Evolutionary conservation across 257 asterid species (phyloP), one percentile per base, ranked within the genome.

Genomic region (Solanum neorickii): DNA sequence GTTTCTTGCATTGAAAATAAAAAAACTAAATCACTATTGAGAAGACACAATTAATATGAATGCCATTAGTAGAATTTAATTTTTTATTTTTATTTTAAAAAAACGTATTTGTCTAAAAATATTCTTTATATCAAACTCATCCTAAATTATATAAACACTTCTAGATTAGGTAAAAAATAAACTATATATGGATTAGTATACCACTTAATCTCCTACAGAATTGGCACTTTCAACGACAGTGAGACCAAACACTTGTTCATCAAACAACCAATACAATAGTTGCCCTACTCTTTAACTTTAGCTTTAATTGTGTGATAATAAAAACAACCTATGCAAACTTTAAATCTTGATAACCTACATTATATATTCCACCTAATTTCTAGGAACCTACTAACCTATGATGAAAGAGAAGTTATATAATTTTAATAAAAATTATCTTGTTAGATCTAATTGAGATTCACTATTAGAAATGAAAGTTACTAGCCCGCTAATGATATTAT

Each of bases 161-260:
- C 18, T 20, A 35, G 16, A 27, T 27, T 46, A 76, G 83, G 75
- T 62, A 12, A 49, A 16, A 52, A 16, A 44, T 35, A 85, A 21
- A 76, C 23, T 76, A 75, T 39, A 70, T 12, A 35, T 23, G 83
- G 27, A n/a, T 23, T 76, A 39, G 59, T 23, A n/a, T 23, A n/a
- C 59, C 59, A 76, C 35, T 42, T 15, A 23, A 41, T 46, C 15
- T 44, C 11, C 14, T 16, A 20, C 39, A 72, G 88, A 78, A 42
- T 86, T 70, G 88, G 88, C 88, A 33, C 90, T 82, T 66, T 88
- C 87, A 82, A 33, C 37, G 18, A 9, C 47, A 49, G 9, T 7
- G 49, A 27, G 86, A 39, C 88, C 88, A 37, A 82, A 86, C 90
- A 86, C 35, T 23, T 85, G 88, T 82, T 82, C 49, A 88, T 69